Evolutionary conservation across 306 rosid genomes (phyloP), one percentile per base, ranked within the genome.

Genomic region (Lathyrus oleraceus): DNA sequence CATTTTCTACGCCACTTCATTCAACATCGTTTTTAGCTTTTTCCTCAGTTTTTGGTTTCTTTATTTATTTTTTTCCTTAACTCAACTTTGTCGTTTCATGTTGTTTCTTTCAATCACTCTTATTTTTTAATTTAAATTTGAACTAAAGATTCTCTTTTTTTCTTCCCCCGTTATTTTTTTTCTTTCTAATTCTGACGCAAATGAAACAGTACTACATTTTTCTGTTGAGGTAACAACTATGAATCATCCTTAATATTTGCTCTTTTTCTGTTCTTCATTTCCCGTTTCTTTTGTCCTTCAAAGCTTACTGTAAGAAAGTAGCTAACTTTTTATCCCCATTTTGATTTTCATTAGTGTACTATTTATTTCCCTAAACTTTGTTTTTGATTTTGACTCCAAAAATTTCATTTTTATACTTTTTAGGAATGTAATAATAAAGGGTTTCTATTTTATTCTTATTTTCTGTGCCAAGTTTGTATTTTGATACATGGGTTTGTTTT

Each of bases 1-100:
- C 91, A 61, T 69, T 75, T 83, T 85, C 78, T 65, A 48, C 86
- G 87, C 82, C 73, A 43, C 72, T 15, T 21, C 15, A 25, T 82
- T 39, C 78, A 60, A 42, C 61, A 64, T 47, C 58, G 49, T 44
- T 69, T 49, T 58, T 30, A 11, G 32, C 15, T 21, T 53, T 70
- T 69, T 42, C 13, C 81, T 68, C 36, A 61, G 83, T 67, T 78
- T 78, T 43, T 70, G 60, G 25, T 74, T 62, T 72, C 58, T 70
- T 58, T 54, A 57, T 45, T 66, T 79, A 40, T 40, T 20, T 23
- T 12, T 39, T 15, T 36, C 66, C 65, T 35, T 5, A 35, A 35
- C 65, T 28, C 61, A 28, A 48, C 47, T 71, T 72, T 88, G 95
- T 85, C 88, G 69, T 85, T 74, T 72, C 47, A 49, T 71, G 15